Evolutionary conservation across 306 rosid genomes (phyloP).

Genomic region (Quercus berberidifolia): DNA sequence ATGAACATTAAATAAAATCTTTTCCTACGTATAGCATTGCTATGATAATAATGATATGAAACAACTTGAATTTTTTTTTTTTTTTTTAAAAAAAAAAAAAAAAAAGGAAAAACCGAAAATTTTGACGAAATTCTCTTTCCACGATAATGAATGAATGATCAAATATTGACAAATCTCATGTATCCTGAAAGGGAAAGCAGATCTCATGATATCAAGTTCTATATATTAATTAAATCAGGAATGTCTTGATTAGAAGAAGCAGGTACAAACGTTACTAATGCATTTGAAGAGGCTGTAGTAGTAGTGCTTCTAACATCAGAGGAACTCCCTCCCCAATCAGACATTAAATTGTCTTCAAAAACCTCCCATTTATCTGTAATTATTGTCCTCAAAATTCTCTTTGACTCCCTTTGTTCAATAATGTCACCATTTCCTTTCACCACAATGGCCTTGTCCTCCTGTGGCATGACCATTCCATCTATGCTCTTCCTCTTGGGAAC

Average conservation of each 20-base stretch:
- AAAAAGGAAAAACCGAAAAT: background rate
- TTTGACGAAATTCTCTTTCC: background rate
- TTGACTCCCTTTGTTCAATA: background rate
- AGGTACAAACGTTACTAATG: slow-evolving; percentile 17
- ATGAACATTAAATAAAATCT: too few relatives aligned
- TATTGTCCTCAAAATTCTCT: slow-evolving; percentile 44
- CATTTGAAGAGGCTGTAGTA: slow-evolving; percentile 26
- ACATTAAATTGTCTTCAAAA: slow-evolving; percentile 49
- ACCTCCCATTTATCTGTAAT: slow-evolving; percentile 81
- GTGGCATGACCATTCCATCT: background rate
- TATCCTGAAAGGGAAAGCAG: slow-evolving; percentile 1
- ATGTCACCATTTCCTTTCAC: background rate
- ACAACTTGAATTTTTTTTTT: background rate
- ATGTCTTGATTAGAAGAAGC: slow-evolving; percentile 29
- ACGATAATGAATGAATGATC: background rate
- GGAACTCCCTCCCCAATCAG: background rate
- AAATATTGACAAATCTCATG: background rate
- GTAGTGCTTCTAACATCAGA: slow-evolving; percentile 1
- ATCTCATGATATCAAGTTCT: slow-evolving; percentile 14
- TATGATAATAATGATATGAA: too few relatives aligned
- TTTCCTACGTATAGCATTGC: too few relatives aligned
- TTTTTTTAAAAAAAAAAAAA: too few relatives aligned
- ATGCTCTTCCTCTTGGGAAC: background rate
- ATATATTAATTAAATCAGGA: slow-evolving; percentile 79
- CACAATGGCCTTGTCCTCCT: slow-evolving; percentile 25